phyloP scores from a whole-genome alignment of 148 eudicot species.

The Bassia scoparia region DNA sequence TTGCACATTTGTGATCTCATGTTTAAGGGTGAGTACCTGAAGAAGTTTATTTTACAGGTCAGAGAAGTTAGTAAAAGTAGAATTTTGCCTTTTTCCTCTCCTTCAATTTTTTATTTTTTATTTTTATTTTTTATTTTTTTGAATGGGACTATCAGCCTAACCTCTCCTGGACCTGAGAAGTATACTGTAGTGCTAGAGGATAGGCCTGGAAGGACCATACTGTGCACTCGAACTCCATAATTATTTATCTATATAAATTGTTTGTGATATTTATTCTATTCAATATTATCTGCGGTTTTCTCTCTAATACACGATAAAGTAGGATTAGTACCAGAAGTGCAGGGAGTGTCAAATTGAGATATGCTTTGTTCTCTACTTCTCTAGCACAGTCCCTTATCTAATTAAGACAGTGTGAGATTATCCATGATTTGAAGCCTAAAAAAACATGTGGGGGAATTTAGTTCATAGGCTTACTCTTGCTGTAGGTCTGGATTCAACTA shows the following conservation, averaged over 20 bases:
- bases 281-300: background rate
- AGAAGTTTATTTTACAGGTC: slow-evolving; percentile 2
- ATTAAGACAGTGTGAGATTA: background rate
- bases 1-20: slow-evolving; percentile 70
- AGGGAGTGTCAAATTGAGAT: background rate
- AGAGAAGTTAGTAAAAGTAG: slow-evolving; percentile 9
- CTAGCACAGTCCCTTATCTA: background rate
- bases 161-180: slow-evolving; percentile 91
- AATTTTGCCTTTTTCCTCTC: background rate
- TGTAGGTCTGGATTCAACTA: slow-evolving; percentile 77
- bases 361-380: background rate
- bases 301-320: background rate
- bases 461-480: slow-evolving; percentile 44
- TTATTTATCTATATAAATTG: background rate
- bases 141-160: slow-evolving; percentile 22
- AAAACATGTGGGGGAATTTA: background rate
- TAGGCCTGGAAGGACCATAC: slow-evolving; percentile 88
- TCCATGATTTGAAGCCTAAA: background rate
- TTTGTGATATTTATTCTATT: background rate
- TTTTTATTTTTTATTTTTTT: no score
- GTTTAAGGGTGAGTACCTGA: slow-evolving; percentile 66
- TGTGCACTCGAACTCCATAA: slow-evolving; percentile 92
- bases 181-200: slow-evolving; percentile 76
- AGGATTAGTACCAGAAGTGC: background rate
- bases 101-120: background rate